Evolutionary conservation across 148 eudicot species (phyloP).

Genomic region (Linanthus parryae): DNA sequence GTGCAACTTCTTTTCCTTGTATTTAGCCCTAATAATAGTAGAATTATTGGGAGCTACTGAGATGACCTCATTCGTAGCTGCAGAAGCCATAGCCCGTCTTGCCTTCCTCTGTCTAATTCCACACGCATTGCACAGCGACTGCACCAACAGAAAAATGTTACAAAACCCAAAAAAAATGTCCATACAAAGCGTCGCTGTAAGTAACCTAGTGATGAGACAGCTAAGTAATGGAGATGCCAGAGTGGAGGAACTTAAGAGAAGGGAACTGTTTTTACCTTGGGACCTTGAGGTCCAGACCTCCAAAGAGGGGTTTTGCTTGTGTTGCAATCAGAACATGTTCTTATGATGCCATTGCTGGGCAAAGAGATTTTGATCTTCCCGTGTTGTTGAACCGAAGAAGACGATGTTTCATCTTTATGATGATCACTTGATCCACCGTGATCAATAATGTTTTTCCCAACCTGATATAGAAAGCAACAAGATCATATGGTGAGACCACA

Average conservation of each 20-base stretch:
- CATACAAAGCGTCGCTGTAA: background rate
- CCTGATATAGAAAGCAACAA: conserved; percentile 1
- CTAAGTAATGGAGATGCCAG: background rate
- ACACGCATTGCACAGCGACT: conserved; percentile 66
- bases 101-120: conserved; percentile 60
- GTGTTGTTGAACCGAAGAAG: conserved; percentile 1
- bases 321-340: conserved; percentile 44
- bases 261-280: conserved; percentile 28
- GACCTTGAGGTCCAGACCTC: conserved; percentile 67
- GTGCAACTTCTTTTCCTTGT: conserved; percentile 11
- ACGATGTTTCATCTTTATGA: background rate
- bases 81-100: conserved; percentile 40
- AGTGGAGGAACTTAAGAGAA: background rate
- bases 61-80: conserved; percentile 13
- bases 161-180: background rate
- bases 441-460: background rate
- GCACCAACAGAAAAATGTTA: conserved; percentile 8
- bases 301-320: conserved; percentile 60
- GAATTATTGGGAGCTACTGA: background rate
- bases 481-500: background rate
- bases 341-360: conserved; percentile 11
- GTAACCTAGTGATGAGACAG: background rate
- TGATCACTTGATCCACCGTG: conserved; percentile 9
- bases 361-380: background rate
- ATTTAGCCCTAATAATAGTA: conserved; percentile 8